Conservation (phyloP, 2,329 filamentous ascomycete species). For the Colletotrichum magnum region DNA sequence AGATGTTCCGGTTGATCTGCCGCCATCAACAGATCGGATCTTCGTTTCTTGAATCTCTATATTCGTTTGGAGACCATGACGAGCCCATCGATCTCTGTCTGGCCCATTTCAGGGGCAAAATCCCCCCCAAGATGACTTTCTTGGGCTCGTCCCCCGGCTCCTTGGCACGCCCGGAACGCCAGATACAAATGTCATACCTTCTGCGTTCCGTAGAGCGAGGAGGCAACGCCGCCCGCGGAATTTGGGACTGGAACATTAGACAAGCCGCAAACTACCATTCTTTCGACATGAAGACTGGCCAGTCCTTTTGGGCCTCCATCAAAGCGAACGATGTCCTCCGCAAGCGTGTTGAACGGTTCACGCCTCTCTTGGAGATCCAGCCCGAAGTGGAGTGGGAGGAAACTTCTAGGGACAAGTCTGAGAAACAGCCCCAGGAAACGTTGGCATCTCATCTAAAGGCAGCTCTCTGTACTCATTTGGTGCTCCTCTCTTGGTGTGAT, state of each 20-base stretch:
- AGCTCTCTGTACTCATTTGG: slow-evolving; percentile 8
- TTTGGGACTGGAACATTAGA: slow-evolving; percentile 6
- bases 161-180: neutral
- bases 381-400: neutral
- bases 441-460: neutral
- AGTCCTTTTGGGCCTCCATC: slow-evolving; percentile 10
- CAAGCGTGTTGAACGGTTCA: fast-evolving
- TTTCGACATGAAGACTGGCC: neutral
- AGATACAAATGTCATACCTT: slow-evolving; percentile 3
- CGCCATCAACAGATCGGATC: neutral
- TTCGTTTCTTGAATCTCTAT: neutral
- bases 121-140: neutral
- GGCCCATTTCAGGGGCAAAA: neutral
- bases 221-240: neutral
- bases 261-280: slow-evolving; percentile 16
- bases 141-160: neutral
- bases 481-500: slow-evolving; percentile 16
- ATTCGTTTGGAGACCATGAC: neutral
- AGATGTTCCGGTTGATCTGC: neutral
- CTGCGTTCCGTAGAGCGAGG: slow-evolving; percentile 14
- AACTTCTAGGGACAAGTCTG: neutral
- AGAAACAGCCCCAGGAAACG: no score
- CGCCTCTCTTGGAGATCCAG: neutral
- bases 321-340: neutral
- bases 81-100: neutral